Conservation (phyloP, 768 basidiomycete genomes). For the Phlegmacium glaucopus region DNA sequence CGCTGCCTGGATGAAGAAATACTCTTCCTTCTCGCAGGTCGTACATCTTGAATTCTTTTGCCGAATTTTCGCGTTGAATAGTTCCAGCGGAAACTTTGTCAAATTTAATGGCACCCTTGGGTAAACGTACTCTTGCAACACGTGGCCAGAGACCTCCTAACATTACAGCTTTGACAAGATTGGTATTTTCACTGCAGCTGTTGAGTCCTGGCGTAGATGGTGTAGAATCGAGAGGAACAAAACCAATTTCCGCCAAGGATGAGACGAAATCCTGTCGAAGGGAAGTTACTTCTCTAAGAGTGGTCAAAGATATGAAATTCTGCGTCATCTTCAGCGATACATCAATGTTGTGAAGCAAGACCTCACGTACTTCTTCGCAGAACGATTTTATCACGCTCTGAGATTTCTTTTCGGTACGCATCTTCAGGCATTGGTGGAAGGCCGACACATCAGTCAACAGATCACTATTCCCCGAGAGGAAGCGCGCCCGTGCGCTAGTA, state of each 20-base stretch:
- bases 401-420: conserved; percentile 49
- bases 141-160: conserved; percentile 88
- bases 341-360: not conserved
- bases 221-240: conserved; percentile 48
- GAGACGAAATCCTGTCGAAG: conserved; percentile 76
- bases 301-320: conserved; percentile 80
- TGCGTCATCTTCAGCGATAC: conserved; percentile 22
- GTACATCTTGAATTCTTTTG: conserved; percentile 80
- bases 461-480: conserved; percentile 74
- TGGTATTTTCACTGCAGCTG: conserved; percentile 58
- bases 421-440: conserved; percentile 57
- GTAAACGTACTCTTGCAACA: conserved; percentile 73
- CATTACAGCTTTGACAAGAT: conserved; percentile 80
- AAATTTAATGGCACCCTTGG: conserved; percentile 72
- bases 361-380: conserved; percentile 59
- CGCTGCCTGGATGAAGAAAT: conserved; percentile 81
- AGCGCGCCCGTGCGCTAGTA: conserved; percentile 66
- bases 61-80: conserved; percentile 79
- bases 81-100: conserved; percentile 84
- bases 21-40: conserved; percentile 66
- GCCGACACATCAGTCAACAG: conserved; percentile 79
- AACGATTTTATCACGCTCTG: conserved; percentile 48
- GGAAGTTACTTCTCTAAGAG: conserved; percentile 73
- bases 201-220: conserved; percentile 55
- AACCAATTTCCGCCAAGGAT: conserved; percentile 67